Conservation (phyloP, 1,284 basidiomycete genomes). For the Trametes versicolor region DNA sequence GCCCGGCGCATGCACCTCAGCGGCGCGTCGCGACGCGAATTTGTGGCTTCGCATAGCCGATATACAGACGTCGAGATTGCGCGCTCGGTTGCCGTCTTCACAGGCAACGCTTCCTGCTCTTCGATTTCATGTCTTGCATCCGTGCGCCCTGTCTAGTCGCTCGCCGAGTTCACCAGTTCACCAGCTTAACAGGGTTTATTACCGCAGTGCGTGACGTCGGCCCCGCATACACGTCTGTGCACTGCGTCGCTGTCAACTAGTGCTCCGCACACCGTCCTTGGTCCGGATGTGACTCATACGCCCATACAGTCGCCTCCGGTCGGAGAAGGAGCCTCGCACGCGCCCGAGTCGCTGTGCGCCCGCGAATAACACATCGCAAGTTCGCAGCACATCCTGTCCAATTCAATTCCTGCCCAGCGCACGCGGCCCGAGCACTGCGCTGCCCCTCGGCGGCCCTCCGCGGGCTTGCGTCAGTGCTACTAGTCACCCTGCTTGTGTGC, state of each 20-base stretch:
- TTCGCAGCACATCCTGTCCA: not conserved
- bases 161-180: not conserved
- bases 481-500: not conserved
- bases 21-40: not conserved
- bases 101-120: not conserved
- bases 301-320: not conserved
- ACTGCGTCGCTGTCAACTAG: not conserved
- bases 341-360: not conserved
- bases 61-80: not conserved
- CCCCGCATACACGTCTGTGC: not conserved
- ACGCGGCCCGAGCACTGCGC: not conserved
- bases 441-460: not conserved
- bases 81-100: slow-evolving; percentile 12
- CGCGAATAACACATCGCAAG: not conserved
- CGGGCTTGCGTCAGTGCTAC: not conserved
- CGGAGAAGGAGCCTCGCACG: not conserved
- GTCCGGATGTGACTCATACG: not conserved
- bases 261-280: not conserved
- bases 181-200: not conserved
- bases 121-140: not conserved
- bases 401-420: not conserved
- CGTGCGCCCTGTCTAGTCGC: not conserved
- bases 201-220: not conserved
- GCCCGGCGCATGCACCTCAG: not conserved
- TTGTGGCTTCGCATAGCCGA: not conserved